Percentiles rank a stretch among this genome's conserved stretches.
These are phyloP conservation scores for Cenchrus fungigraminus DNA, from an alignment of 176 grass and related monocot species.

Conservation along the genomic window DNA sequence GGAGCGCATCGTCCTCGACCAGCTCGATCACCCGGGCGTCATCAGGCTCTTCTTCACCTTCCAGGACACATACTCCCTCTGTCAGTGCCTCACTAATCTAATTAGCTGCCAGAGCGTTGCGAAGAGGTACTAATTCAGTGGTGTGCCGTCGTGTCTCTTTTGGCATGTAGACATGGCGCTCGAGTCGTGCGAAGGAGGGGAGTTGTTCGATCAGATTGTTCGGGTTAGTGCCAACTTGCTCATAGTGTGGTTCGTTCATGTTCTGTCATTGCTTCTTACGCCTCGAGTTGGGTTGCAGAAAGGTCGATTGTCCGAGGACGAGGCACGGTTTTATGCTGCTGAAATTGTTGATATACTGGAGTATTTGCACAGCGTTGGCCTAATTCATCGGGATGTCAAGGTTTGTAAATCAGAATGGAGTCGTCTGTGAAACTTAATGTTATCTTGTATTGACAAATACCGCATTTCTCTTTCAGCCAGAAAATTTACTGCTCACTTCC, in stretches of 20 bases:
- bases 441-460: background rate
- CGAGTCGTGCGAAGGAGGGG: conserved; percentile 95
- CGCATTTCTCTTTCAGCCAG: conserved; percentile 68
- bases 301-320: conserved; percentile 66
- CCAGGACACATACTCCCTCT: conserved; percentile 96
- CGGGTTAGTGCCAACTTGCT: conserved; percentile 52
- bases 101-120: background rate
- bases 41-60: conserved; percentile 95
- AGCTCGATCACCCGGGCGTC: conserved; percentile 94
- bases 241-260: conserved; percentile 3
- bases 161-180: conserved; percentile 81
- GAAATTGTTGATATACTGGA: conserved; percentile 92
- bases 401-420: conserved; percentile 34
- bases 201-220: conserved; percentile 92
- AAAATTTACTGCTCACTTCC: conserved; percentile 88
- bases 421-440: background rate
- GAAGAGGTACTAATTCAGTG: background rate
- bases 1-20: conserved; percentile 97
- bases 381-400: conserved; percentile 98
- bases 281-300: conserved; percentile 51
- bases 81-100: conserved; percentile 44
- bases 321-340: conserved; percentile 87
- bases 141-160: background rate
- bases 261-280: conserved; percentile 13
- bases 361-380: conserved; percentile 77